Conservation (phyloP, 208 protist species). For the Crithidia brevicula region DNA sequence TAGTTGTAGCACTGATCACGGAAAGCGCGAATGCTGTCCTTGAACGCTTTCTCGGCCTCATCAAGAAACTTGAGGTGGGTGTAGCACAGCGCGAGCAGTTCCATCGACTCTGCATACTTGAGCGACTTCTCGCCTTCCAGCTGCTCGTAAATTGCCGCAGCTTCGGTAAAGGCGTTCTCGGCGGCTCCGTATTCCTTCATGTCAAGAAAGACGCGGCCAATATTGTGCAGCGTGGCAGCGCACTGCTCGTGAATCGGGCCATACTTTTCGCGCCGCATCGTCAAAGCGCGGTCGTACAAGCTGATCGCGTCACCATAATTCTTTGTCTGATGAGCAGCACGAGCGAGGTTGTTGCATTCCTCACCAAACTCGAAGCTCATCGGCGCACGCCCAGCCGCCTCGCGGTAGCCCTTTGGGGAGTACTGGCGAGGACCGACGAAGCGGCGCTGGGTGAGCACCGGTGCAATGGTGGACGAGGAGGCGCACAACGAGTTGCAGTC, state of each 20-base stretch:
- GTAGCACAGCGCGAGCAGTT: constrained; percentile 84
- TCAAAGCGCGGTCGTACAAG: constrained; percentile 82
- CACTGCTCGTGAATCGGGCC: constrained; percentile 86
- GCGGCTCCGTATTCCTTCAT: constrained; percentile 89
- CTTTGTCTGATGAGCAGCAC: constrained; percentile 82
- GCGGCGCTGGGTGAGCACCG: constrained; percentile 35
- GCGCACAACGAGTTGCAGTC: neutral
- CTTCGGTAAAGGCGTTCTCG: constrained; percentile 90
- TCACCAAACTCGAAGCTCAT: constrained; percentile 90
- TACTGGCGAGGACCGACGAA: constrained; percentile 84
- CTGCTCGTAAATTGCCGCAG: constrained; percentile 88
- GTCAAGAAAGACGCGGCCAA: constrained; percentile 90
- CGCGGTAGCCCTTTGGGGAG: constrained; percentile 81
- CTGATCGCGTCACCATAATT: constrained; percentile 91
- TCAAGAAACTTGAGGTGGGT: constrained; percentile 86
- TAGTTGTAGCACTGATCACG: constrained; percentile 87
- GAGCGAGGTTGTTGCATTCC: constrained; percentile 84
- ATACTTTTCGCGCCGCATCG: constrained; percentile 84
- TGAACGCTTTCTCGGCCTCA: constrained; percentile 91
- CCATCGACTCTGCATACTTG: constrained; percentile 84
- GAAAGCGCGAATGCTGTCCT: constrained; percentile 86
- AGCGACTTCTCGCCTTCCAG: constrained; percentile 73
- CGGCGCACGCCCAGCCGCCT: constrained; percentile 77
- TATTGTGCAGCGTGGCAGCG: constrained; percentile 84
- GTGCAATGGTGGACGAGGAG: neutral